Evolutionary conservation across 2,329 filamentous ascomycete genomes (phyloP), one percentile per base, ranked within the genome.

Genomic region (Boeremia exigua): DNA sequence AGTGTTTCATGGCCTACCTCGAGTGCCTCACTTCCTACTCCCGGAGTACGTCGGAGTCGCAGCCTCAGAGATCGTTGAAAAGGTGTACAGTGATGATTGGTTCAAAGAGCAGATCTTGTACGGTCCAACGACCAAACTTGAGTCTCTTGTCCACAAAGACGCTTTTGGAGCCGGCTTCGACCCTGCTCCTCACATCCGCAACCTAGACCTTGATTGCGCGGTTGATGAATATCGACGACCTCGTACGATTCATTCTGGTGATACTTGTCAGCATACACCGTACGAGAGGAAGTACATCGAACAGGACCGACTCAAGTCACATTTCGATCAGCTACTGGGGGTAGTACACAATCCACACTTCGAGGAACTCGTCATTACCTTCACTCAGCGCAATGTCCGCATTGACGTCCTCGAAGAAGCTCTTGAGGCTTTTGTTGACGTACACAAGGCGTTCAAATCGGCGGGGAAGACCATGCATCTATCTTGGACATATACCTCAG

Each of bases 331-430:
- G 0, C 32, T 51, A 11, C 30, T 44, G 2, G 39, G 9, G 0
- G 15, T 43, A 10, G 10, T 30, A 8, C 12, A 15, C 4, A 51
- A 44, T n/a, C 11, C 25, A n/a, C 25, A 36, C 2, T 43, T 51
- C 14, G 15, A 12, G 3, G n/a, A 2, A 12, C 32, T 51, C 3
- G 15, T 30, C 6, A 10, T 51, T 6, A 30, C 15, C 11, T 44
- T 51, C 14, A 11, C 15, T 9, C 39, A 44, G n/a, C 39, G 48
- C 25, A 43, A 51, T n/a, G 12, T 51, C 12, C 39, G 48, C 7
- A 30, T 51, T 6, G 39, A 44, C n/a, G 39, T 51, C 1, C 39
- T 51, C 6, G 48, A 51, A 10, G 48, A 51, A 32, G 48, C 32
- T 2, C 33, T 52, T 8, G 40, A 52, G 19, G 19, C 33, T 0